Evolutionary conservation across 306 rosid genomes (phyloP).

Genomic region (Erythrophleum fordii): DNA sequence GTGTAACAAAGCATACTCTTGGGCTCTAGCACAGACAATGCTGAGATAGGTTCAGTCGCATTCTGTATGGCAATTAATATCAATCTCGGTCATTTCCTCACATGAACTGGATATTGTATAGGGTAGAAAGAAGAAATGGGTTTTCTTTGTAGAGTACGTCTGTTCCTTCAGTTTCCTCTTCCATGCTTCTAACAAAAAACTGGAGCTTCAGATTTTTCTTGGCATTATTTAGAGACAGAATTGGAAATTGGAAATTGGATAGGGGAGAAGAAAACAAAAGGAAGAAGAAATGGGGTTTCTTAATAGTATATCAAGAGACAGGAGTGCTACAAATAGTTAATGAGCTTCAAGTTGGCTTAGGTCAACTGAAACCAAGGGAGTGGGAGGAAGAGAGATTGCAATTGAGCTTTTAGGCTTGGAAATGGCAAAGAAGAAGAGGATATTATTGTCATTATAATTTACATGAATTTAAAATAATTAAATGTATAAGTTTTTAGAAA

Average conservation of each 20-base stretch:
- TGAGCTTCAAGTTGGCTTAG: not conserved
- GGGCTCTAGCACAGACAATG: conserved; percentile 57
- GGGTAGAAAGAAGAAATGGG: not conserved
- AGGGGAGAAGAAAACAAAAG: not conserved
- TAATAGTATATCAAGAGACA: not conserved
- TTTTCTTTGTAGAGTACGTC: not conserved
- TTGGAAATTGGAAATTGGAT: not conserved
- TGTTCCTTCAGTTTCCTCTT: not conserved
- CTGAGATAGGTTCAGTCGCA: conserved; percentile 67
- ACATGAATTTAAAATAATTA: too few relatives aligned
- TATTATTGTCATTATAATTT: not conserved
- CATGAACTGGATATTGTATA: conserved; percentile 39
- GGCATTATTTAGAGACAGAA: not conserved
- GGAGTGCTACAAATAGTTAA: not conserved
- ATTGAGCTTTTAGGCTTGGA: not conserved
- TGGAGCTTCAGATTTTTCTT: not conserved
- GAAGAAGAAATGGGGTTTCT: not conserved
- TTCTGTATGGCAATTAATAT: conserved; percentile 66
- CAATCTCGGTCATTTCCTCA: conserved; percentile 66
- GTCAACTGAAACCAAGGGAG: not conserved
- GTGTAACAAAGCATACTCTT: conserved; percentile 43
- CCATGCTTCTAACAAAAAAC: not conserved
- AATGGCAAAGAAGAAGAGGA: not conserved
- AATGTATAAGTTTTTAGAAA: not conserved
- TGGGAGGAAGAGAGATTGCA: not conserved